Evolutionary conservation across 2,329 filamentous ascomycete genomes (phyloP).

Genomic region (Leptographium lundbergii): DNA sequence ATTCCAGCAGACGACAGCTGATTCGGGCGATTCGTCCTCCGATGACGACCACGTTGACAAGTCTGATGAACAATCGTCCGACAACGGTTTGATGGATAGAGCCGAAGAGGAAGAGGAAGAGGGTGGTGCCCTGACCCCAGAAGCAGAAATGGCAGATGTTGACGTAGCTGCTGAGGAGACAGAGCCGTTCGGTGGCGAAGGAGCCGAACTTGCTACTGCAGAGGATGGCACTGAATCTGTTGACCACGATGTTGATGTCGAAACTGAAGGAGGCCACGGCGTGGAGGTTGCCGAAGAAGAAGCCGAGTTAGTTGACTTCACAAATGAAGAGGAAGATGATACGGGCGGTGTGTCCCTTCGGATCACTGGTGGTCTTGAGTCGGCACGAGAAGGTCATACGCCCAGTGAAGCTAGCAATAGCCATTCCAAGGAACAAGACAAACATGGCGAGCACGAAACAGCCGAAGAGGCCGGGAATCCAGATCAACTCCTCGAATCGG

Average conservation of each 20-base stretch:
- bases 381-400: neutral
- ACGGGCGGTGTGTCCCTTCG: slow-evolving; percentile 7
- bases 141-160: neutral
- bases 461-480: neutral
- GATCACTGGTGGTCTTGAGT: neutral
- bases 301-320: slow-evolving; percentile 3
- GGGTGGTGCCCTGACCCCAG: neutral
- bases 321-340: slow-evolving; percentile 7
- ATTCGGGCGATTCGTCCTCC: slow-evolving; percentile 8
- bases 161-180: neutral
- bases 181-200: neutral
- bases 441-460: neutral
- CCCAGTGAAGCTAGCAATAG: neutral
- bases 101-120: slow-evolving; percentile 3
- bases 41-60: slow-evolving; percentile 2
- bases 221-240: neutral
- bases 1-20: slow-evolving; percentile 1
- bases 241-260: neutral
- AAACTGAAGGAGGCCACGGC: neutral
- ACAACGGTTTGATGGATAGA: neutral
- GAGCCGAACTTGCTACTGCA: neutral
- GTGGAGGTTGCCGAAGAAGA: neutral
- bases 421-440: neutral
- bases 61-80: slow-evolving; percentile 1
- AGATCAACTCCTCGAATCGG: slow-evolving; percentile 4